Evolutionary conservation across 768 basidiomycete genomes (phyloP), one percentile per base, ranked within the genome.

Genomic region (Auriscalpium microsporum): DNA sequence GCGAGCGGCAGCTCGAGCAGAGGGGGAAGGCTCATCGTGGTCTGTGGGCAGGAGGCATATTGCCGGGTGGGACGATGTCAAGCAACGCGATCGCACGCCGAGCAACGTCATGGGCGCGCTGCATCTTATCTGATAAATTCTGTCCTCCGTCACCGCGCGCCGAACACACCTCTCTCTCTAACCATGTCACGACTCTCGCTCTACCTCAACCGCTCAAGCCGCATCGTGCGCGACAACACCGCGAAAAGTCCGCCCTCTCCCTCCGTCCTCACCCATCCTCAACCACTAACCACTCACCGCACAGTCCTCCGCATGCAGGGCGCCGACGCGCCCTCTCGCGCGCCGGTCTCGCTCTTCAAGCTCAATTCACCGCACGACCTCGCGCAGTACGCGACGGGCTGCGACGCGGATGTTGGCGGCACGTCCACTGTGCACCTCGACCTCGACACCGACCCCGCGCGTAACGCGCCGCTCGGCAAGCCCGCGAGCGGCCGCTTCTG

Each of bases 351-450:
- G 0, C 76, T 94, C 50, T 83, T 82, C 65, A 75, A 75, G 8
- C 80, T 93, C 68, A 82, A 85, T 62, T 75, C 79, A 0, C 71
- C 63, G 16, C 73, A 78, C 21, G 82, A 87, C 58, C 64, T 90
- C 48, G 59, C 74, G 4, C 73, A 79, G n/a, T 84, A 84, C 58
- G 88, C 85, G 0, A 80, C 79, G 0, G 94, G 94, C 3, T 90
- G 86, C 60, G 95, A 98, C 68, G 76, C 76, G 0, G 95, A 98
- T 70, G 86, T 94, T 45, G 94, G 94, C 7, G 90, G 93, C 23
- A 78, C 78, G 23, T 88, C 90, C 4, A 83, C 86, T 0, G 86
- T 83, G n/a, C 68, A 87, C 59, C 73, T 95, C n/a, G 83, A 81
- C 48, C 69, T 93, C 38, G 84, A 87, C 63, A 71, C 76, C 55